These are phyloP conservation scores for Cryphonectria nitschkei DNA, from an alignment of 2,329 filamentous ascomycete genomes.

Conservation along the genomic window DNA sequence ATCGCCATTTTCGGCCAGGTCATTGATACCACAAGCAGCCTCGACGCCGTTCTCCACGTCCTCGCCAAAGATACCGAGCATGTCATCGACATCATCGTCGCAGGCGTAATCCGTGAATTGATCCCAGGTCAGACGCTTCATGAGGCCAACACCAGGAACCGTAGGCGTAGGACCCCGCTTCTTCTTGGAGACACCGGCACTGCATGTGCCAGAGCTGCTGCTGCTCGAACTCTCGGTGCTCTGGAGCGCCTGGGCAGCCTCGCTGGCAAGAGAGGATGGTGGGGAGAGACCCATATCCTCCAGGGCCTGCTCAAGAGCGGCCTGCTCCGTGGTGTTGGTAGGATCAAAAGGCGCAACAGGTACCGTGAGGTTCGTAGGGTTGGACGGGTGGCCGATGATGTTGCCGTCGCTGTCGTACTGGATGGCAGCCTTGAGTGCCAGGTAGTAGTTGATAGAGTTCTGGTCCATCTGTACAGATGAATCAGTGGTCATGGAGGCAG, in stretches of 20 bases:
- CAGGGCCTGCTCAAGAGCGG: conserved; percentile 2
- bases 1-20: not conserved
- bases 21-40: not conserved
- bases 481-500: not conserved
- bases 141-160: not conserved
- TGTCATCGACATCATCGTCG: not conserved
- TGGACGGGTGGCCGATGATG: conserved; percentile 6
- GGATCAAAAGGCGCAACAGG: not conserved
- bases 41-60: not conserved
- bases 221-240: not conserved
- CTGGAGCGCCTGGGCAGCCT: not conserved
- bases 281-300: conserved; percentile 1
- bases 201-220: conserved; percentile 3
- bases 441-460: not conserved
- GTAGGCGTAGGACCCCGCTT: not conserved
- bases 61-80: conserved; percentile 1
- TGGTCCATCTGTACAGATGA: conserved; percentile 3
- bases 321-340: conserved; percentile 2
- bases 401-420: conserved; percentile 6
- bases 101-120: conserved; percentile 3
- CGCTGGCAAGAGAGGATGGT: not conserved
- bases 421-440: not conserved
- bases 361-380: conserved; percentile 3
- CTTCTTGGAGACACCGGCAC: not conserved
- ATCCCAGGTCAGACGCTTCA: conserved; percentile 10